These are phyloP conservation scores for Spathaspora boniae DNA, from an alignment of 805 yeast genomes.

Conservation along the genomic window DNA sequence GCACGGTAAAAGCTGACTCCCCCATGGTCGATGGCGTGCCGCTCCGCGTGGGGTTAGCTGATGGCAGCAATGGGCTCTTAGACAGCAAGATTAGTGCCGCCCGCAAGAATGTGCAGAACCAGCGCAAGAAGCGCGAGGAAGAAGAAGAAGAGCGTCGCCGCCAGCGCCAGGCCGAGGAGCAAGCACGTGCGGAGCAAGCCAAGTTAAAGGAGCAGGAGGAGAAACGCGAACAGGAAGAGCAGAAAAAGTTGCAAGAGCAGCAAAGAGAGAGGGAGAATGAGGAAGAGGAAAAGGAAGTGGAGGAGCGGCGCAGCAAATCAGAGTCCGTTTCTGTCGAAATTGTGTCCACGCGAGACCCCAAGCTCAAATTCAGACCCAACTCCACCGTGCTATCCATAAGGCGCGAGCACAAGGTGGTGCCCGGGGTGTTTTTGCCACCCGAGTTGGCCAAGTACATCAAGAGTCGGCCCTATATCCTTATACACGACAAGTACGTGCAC, in stretches of 20 bases:
- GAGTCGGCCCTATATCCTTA: constrained; percentile 55
- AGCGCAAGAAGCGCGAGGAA: constrained; percentile 26
- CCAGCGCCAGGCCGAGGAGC: constrained; percentile 15
- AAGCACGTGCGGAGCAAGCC: constrained; percentile 12
- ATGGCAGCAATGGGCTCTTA: constrained; percentile 36
- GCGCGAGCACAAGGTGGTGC: constrained; percentile 26
- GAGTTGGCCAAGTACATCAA: constrained; percentile 49
- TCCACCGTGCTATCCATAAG: constrained; percentile 33
- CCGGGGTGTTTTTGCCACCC: constrained; percentile 42
- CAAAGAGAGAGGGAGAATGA: constrained; percentile 10
- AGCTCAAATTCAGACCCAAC: constrained; percentile 22
- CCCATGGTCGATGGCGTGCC: constrained; percentile 51
- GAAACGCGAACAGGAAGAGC: constrained; percentile 15
- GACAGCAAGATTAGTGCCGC: constrained; percentile 35
- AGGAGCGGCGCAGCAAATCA: constrained; percentile 2
- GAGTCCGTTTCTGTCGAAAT: constrained; percentile 1
- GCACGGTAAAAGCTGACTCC: constrained; percentile 22
- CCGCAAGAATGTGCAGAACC: constrained; percentile 22
- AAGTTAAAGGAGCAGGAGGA: constrained; percentile 12
- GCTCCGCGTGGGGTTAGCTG: constrained; percentile 53
- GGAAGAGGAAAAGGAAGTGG: constrained; percentile 6
- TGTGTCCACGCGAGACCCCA: background rate
- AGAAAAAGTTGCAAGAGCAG: constrained; percentile 9
- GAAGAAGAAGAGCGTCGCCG: constrained; percentile 26
- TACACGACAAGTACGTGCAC: constrained; percentile 49